Base-by-base conservation (phyloP, 140 eudicot genomes). In the Senecio squalidus region DNA sequence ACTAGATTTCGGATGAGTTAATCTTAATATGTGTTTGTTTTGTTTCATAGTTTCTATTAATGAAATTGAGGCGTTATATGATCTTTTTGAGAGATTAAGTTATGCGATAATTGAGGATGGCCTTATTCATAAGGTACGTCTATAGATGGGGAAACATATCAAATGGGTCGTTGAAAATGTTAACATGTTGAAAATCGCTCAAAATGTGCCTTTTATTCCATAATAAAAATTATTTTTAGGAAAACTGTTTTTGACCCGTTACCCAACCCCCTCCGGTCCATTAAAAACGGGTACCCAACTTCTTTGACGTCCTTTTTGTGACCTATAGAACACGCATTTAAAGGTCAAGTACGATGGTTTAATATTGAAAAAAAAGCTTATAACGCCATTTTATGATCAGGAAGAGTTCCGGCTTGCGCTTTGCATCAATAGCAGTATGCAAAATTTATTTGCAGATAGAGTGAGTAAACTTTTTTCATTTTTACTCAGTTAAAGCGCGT, bases 361-460 rank as follows among this genome's bases (percentile, higher is more conserved):
- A 23, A 10, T 49, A 18, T 20, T 1, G 1, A n/a, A 23, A 44
- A 16, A 48, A 62, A 62, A 22, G 0, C 9, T 11, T 51, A 2
- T 14, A 14, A 33, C 17, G 66, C 40, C 49, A 50, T 51, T 64
- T 34, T 8, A 45, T 81, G 63, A 43, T 34, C 83, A 84, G 96
- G 95, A 89, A 77, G 95, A 89, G 64, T 89, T 89, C 63, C 75
- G 55, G 70, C 86, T 81, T 20, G 97, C 95, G 39, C 82, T 84
- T 54, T 78, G 84, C 76, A 60, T 71, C 50, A 68, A 70, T 72
- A 76, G 85, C 46, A 72, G 49, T 28, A 74, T 64, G 70, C 60
- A 71, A 58, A 84, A 82, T 71, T 69, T 89, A 48, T 78, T 89
- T 39, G 88, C 88, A 74, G 97, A 89, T 66, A 72, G 86, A 76